A percentile compares a stretch with the other conserved stretches of the same genome.
Conservation (phyloP, 176 grass and related monocot genomes). For the Eragrostis curvula region DNA sequence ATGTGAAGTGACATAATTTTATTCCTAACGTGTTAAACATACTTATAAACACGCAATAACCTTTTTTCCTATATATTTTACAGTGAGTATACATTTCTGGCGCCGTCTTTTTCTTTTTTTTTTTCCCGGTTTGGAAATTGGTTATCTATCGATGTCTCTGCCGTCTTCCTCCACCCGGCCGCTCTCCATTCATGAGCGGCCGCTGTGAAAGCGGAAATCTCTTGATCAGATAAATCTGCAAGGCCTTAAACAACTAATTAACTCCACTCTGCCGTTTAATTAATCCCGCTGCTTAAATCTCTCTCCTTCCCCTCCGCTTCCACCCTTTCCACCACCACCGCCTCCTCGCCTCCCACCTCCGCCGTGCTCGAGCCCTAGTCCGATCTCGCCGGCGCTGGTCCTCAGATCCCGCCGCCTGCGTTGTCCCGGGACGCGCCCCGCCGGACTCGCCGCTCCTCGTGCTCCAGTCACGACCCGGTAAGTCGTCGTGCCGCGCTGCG, state of each 20-base stretch:
- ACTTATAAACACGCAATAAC: not conserved
- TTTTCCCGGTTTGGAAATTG: not conserved
- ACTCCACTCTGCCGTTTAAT: conserved; percentile 37
- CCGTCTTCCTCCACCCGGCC: not conserved
- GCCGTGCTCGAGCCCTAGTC: conserved; percentile 45
- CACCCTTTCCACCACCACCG: not conserved
- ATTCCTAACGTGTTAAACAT: not conserved
- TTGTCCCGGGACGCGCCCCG: not conserved
- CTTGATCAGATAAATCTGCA: not conserved
- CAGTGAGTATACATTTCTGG: no score
- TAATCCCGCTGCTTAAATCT: conserved; percentile 42
- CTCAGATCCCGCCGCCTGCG: conserved; percentile 34
- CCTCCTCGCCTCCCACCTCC: conserved; percentile 35
- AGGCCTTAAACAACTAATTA: conserved; percentile 37
- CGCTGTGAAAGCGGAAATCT: not conserved
- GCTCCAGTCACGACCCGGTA: conserved; percentile 15
- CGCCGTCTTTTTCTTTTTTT: no score
- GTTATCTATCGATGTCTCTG: not conserved
- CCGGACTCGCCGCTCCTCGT: conserved; percentile 26
- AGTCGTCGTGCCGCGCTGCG: not conserved
- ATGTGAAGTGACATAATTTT: not conserved
- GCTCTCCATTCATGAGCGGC: not conserved
- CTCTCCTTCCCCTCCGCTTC: conserved; percentile 37
- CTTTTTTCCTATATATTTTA: no score
- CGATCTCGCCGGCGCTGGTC: conserved; percentile 34